Conservation (phyloP, 2,329 filamentous ascomycete genomes). For the Paecilomyces sp. region DNA sequence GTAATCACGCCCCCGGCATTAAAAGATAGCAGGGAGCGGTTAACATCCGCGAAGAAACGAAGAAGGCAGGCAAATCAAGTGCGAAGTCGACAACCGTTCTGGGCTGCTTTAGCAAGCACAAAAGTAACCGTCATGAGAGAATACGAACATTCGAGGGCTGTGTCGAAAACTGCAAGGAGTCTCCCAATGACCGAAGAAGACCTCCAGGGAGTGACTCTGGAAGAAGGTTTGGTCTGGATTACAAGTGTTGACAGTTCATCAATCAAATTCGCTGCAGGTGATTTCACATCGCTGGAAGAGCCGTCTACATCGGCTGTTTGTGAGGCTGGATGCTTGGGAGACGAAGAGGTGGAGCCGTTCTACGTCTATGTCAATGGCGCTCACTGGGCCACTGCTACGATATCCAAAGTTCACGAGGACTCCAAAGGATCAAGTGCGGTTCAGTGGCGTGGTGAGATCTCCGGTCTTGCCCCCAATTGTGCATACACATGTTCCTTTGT, state of each 20-base stretch:
- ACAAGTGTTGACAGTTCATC: constrained; percentile 39
- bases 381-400: constrained; percentile 56
- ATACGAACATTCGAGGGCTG: constrained; percentile 64
- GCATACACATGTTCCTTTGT: constrained; percentile 60
- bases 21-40: constrained; percentile 50
- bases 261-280: constrained; percentile 41
- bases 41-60: constrained; percentile 67
- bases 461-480: constrained; percentile 56
- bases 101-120: constrained; percentile 89
- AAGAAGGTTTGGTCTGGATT: constrained; percentile 41
- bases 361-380: constrained; percentile 60
- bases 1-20: constrained; percentile 45
- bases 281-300: constrained; percentile 29
- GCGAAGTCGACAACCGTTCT: constrained; percentile 82
- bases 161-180: constrained; percentile 31
- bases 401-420: constrained; percentile 40
- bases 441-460: constrained; percentile 56
- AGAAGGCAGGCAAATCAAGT: constrained; percentile 88
- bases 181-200: constrained; percentile 36
- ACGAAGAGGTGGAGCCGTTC: constrained; percentile 48
- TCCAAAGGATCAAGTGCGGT: constrained; percentile 37
- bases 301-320: constrained; percentile 19
- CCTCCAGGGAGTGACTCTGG: constrained; percentile 32
- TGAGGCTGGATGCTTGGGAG: constrained; percentile 18
- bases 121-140: constrained; percentile 95